These are phyloP conservation scores for Wilcoxina mikolae DNA, from an alignment of 495 filamentous ascomycete genomes.

Conservation along the genomic window DNA sequence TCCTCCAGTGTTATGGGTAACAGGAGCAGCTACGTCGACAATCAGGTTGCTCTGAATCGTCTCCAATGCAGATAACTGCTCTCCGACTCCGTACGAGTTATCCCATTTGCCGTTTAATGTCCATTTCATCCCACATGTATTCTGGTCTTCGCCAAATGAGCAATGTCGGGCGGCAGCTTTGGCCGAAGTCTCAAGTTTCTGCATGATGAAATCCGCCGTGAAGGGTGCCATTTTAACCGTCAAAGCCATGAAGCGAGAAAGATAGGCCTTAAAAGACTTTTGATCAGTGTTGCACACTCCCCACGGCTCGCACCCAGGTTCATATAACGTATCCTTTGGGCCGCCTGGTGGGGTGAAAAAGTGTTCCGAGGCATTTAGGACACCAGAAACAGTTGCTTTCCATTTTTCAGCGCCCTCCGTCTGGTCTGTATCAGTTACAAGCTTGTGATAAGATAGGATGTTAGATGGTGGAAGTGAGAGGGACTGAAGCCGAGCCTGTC, in stretches of 20 bases:
- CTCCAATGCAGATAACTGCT: slow-evolving; percentile 57
- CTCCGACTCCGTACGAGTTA: slow-evolving; percentile 45
- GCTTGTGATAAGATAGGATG: neutral
- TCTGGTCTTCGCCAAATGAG: slow-evolving; percentile 39
- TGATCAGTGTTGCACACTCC: slow-evolving; percentile 54
- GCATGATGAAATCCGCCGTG: slow-evolving; percentile 45
- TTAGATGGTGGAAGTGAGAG: neutral
- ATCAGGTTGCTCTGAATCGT: slow-evolving; percentile 50
- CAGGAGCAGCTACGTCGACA: slow-evolving; percentile 13
- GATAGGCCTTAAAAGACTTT: slow-evolving; percentile 66
- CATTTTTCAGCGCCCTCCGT: slow-evolving; percentile 38
- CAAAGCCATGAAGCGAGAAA: slow-evolving; percentile 60
- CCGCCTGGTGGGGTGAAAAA: slow-evolving; percentile 44
- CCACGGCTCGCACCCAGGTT: slow-evolving; percentile 58
- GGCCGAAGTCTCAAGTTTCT: slow-evolving; percentile 47
- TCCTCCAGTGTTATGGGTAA: slow-evolving; percentile 53
- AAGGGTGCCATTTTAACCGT: slow-evolving; percentile 56
- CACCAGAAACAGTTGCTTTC: slow-evolving; percentile 37
- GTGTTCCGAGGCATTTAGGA: slow-evolving; percentile 39
- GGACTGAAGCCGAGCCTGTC: too few relatives aligned
- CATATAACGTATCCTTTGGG: slow-evolving; percentile 39
- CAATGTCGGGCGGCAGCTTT: slow-evolving; percentile 53
- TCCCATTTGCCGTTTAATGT: slow-evolving; percentile 43
- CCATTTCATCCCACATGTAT: slow-evolving; percentile 63
- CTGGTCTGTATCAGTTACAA: slow-evolving; percentile 19